Base-by-base conservation (phyloP, 352 stramenopile genomes). In the Pythium chondricola region DNA sequence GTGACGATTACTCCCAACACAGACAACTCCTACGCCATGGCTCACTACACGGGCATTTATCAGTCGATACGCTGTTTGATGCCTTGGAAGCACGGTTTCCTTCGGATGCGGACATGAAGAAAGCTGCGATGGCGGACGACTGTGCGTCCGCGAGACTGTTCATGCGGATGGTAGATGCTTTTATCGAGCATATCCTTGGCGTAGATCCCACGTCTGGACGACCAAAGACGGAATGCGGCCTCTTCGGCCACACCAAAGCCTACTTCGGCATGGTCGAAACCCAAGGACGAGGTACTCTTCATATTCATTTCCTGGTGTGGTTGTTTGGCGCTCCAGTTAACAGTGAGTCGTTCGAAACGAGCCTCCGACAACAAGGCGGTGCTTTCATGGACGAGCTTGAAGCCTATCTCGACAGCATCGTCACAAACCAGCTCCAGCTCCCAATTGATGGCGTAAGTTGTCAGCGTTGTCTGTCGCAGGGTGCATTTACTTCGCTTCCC, bases 181-280 rank as follows among this genome's bases (percentile, higher is more conserved):
- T 58, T 22, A 58, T 58, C 7, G 7, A n/a, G 4, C 31, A 58
- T 22, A 42, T 41, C 7, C 41, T 58, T 16, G 50, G 50, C n/a
- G 29, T 50, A 17, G 42, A 58, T 33, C 35, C 41, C 6, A 45
- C 40, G 6, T 25, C 42, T 14, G 25, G 26, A 7, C 3, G 31
- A 26, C 14, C 50, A 6, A 33, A 11, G 2, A 20, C 6, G 7
- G 41, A 33, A 21, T 41, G 42, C n/a, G 50, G 50, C 33, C 21
- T 45, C 2, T 58, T 58, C 26, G 50, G 50, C 10, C 6, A 13
- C 9, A 50, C 43, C 16, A 38, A 51, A 24, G 50, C 50, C 5
- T 58, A 58, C 16, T 58, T 24, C 24, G 50, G 41, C 2, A 58
- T 58, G 50, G 32, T 58, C 16, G 42, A 58, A 41, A 58, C 42